Conservation (phyloP, 768 basidiomycete species). For the Tulasnella sp. region DNA sequence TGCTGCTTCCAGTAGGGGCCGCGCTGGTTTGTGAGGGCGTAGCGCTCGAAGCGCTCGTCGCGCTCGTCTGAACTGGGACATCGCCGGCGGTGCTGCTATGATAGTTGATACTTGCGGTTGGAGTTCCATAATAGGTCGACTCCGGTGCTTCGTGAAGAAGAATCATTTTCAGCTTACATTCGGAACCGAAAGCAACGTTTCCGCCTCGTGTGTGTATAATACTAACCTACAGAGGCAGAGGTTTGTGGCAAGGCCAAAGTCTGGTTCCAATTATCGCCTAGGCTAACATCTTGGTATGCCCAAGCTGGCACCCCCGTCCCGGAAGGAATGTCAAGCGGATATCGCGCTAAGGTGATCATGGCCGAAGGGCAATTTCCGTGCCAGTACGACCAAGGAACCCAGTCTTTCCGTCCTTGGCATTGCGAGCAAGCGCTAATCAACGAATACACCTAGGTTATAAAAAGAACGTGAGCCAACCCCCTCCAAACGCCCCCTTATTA, state of each 20-base stretch:
- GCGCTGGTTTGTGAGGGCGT: background rate
- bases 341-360: slow-evolving; percentile 39
- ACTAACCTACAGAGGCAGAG: background rate
- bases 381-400: slow-evolving; percentile 35
- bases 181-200: too few relatives aligned
- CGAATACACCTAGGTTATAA: slow-evolving; percentile 44
- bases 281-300: slow-evolving; percentile 46
- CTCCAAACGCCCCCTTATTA: too few relatives aligned
- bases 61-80: background rate
- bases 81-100: background rate
- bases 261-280: background rate
- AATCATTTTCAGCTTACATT: too few relatives aligned
- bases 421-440: slow-evolving; percentile 55
- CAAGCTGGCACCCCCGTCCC: too few relatives aligned
- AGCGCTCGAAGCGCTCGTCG: background rate
- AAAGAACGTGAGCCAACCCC: background rate
- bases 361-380: slow-evolving; percentile 37
- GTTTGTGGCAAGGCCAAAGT: background rate
- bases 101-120: slow-evolving; percentile 16
- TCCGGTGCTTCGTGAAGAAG: slow-evolving; percentile 1
- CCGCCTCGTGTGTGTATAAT: background rate
- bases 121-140: slow-evolving; percentile 24
- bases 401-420: too few relatives aligned
- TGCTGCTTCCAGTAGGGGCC: background rate
- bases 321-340: slow-evolving; percentile 35